Evolutionary conservation across 2,329 filamentous ascomycete genomes (phyloP), one percentile per base, ranked within the genome.

Genomic region (Ceratocystis cubensis): DNA sequence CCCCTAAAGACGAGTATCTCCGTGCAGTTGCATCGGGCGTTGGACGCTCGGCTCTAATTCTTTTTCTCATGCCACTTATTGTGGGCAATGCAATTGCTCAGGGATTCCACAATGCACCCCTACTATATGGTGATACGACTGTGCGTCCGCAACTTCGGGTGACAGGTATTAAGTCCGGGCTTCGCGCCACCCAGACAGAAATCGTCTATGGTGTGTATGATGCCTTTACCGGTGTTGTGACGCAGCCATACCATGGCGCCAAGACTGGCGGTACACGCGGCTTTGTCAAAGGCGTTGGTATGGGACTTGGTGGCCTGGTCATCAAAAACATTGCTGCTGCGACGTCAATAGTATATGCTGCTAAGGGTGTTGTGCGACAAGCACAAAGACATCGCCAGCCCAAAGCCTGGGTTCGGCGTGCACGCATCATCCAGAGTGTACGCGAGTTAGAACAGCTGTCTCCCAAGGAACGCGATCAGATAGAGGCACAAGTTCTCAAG

Each of bases 81-180:
- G 73, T 88, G 1, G 79, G 81, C 0, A 75, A 88, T 50, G 83
- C 84, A 0, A 72, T 88, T 1, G 84, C 84, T 1, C 85, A 88
- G 71, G 86, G 86, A 1, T 88, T 88, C 69, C 86, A 88, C 72
- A 89, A 89, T 69, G 85, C 84, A 0, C 86, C 86, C 1, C 81
- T 85, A 1, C 77, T 89, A 0, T 89, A 89, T 70, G 86, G 86
- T 15, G 87, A 89, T 70, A 81, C 84, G 62, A 88, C 86, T 1
- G 87, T 89, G 1, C 81, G 87, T 2, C 80, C 80, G 1, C 84
- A 84, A 0, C 79, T 80, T 1, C 80, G 84, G 6, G 82, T 89
- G 53, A 88, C 84, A 0, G 87, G 85, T 1, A 79, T 88, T 67
- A 78, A 80, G 63, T 88, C 84, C 1, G 87, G 86, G 0, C 75